These are phyloP conservation scores for Salix udensis DNA, from an alignment of 345 rosid species.

Conservation along the genomic window DNA sequence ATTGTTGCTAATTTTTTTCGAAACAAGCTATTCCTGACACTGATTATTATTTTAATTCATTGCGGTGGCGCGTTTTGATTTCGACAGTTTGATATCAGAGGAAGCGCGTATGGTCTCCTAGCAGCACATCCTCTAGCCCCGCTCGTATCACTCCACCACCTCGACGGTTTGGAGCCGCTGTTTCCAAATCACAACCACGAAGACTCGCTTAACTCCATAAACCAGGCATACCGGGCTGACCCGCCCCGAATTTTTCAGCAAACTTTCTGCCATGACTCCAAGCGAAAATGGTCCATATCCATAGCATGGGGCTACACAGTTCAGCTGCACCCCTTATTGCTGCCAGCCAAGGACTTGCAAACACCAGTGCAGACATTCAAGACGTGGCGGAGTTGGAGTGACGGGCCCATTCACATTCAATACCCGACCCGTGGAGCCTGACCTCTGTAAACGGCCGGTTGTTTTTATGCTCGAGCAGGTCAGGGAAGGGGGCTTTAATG, in stretches of 20 bases:
- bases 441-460: slow-evolving; percentile 53
- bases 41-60: background rate
- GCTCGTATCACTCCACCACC: slow-evolving; percentile 72
- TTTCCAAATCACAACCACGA: slow-evolving; percentile 50
- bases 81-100: slow-evolving; percentile 71
- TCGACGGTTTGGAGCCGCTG: slow-evolving; percentile 49
- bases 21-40: background rate
- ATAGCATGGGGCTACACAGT: slow-evolving; percentile 84
- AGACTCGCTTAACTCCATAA: slow-evolving; percentile 48
- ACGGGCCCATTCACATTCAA: slow-evolving; percentile 81
- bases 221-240: slow-evolving; percentile 45
- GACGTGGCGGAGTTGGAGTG: slow-evolving; percentile 58
- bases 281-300: slow-evolving; percentile 64
- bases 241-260: slow-evolving; percentile 70
- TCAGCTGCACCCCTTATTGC: slow-evolving; percentile 49
- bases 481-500: slow-evolving; percentile 38
- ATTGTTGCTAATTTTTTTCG: background rate
- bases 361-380: slow-evolving; percentile 67
- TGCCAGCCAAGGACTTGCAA: slow-evolving; percentile 39
- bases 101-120: slow-evolving; percentile 61
- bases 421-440: slow-evolving; percentile 39
- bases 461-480: slow-evolving; percentile 53
- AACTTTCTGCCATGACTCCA: slow-evolving; percentile 47
- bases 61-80: background rate
- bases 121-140: slow-evolving; percentile 79